These are phyloP conservation scores for Alternaria viburni DNA, from an alignment of 2,329 filamentous ascomycete genomes.

Conservation along the genomic window DNA sequence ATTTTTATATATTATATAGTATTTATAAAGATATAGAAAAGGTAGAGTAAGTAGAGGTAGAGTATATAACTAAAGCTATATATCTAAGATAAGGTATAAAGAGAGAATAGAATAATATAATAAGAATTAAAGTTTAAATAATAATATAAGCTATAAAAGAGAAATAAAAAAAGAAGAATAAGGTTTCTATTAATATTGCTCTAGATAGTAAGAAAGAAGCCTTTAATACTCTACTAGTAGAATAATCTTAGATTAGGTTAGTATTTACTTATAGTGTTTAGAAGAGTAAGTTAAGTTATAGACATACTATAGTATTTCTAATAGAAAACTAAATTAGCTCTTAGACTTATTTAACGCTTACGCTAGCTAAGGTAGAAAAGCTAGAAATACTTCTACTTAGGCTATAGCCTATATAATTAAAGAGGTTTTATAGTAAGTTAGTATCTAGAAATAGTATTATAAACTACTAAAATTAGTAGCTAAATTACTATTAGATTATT, in stretches of 20 bases:
- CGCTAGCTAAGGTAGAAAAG: conserved; percentile 23
- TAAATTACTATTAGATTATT: conserved; percentile 22
- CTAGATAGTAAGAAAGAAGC: conserved; percentile 7
- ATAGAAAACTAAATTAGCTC: conserved; percentile 4
- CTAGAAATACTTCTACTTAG: conserved; percentile 9
- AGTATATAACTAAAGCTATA: conserved; percentile 7
- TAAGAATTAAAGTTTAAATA: conserved; percentile 9
- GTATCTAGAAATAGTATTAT: conserved; percentile 18
- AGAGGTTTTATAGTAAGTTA: conserved; percentile 25
- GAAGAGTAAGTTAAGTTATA: conserved; percentile 5
- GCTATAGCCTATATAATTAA: conserved; percentile 15
- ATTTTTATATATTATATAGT: conserved; percentile 10
- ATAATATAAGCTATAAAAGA: conserved; percentile 4
- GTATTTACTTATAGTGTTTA: conserved; percentile 6
- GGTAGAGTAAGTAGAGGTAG: conserved; percentile 1
- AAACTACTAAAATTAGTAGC: conserved; percentile 17
- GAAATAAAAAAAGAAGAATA: conserved; percentile 4
- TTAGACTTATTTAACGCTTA: conserved; percentile 7
- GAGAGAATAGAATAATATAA: conserved; percentile 8
- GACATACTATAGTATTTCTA: background rate
- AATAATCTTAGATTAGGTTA: background rate
- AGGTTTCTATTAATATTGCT: conserved; percentile 8
- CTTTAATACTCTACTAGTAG: conserved; percentile 13
- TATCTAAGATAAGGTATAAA: conserved; percentile 4
- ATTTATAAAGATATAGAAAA: conserved; percentile 3